Evolutionary conservation across 306 rosid species (phyloP), one percentile per base, ranked within the genome.

Genomic region (Begonia fuchsioides): DNA sequence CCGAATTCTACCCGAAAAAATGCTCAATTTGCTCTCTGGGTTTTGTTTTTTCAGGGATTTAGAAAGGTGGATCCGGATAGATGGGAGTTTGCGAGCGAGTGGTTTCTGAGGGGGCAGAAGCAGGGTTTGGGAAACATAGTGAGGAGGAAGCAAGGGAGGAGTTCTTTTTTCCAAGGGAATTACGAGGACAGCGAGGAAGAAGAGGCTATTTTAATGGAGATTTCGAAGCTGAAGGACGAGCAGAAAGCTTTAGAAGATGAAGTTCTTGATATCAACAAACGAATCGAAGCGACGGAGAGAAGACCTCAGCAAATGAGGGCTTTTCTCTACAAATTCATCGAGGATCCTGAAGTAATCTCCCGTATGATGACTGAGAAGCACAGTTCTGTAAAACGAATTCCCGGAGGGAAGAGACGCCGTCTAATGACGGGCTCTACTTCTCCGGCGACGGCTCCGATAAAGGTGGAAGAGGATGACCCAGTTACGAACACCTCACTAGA

Each of bases 1-100:
- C 17, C 13, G 3, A 52, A 26, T 7, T 15, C 44, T 13, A 58
- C 72, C 50, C n/a, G n/a, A 26, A 2, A 15, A 11, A 26, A 1
- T 26, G 7, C n/a, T 35, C 9, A 35, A 3, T 26, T 52, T 53
- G 11, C 17, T 15, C 9, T 18, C 12, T 12, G 14, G 9, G n/a
- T 15, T 32, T 60, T 20, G 6, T 48, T 6, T 45, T 32, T 10
- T 38, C 56, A 86, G 96, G 93, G 92, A 17, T 90, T 90, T 72
- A 75, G 77, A 48, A 90, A 90, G 62, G 95, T 90, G 11, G 95
- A 90, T 61, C 94, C 97, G 13, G 97, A 90, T 58, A 56, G 64
- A 43, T 90, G 97, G 97, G 97, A 90, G 50, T 90, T 90, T 17
- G 97, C 97, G 51, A 90, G 70, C 62, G 92, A 90, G 72, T 85